These are phyloP conservation scores for Paramyrothecium roridum DNA, from an alignment of 2,329 filamentous ascomycete genomes.

Conservation along the genomic window DNA sequence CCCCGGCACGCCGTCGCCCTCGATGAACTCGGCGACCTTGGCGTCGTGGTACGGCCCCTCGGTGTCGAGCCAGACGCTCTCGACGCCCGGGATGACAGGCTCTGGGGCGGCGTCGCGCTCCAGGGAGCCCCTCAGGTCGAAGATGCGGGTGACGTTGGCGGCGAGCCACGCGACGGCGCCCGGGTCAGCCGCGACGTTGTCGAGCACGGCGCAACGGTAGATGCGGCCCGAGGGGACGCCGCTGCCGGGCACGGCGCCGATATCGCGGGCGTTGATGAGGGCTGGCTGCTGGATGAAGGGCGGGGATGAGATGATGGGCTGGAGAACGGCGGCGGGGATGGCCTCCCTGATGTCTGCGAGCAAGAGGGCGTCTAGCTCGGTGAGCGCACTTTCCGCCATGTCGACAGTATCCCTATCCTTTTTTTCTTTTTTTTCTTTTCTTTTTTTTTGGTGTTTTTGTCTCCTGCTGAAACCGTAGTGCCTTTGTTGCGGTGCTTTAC, in stretches of 20 bases:
- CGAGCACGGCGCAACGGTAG: conserved; percentile 46
- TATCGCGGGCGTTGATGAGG: conserved; percentile 50
- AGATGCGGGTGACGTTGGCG: conserved; percentile 38
- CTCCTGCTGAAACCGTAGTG: too few relatives aligned
- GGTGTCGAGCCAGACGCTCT: conserved; percentile 40
- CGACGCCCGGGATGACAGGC: conserved; percentile 39
- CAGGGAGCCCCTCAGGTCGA: conserved; percentile 45
- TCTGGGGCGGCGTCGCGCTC: conserved; percentile 42
- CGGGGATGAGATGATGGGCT: conserved; percentile 31
- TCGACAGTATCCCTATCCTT: too few relatives aligned
- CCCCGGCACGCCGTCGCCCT: conserved; percentile 39
- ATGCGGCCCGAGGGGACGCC: conserved; percentile 36
- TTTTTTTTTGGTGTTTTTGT: too few relatives aligned
- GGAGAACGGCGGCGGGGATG: conserved; percentile 33
- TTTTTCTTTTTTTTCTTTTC: too few relatives aligned
- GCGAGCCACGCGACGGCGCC: conserved; percentile 31
- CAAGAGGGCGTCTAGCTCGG: conserved; percentile 31
- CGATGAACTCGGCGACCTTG: conserved; percentile 38
- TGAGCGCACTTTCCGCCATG: conserved; percentile 7
- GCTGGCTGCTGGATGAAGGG: conserved; percentile 45
- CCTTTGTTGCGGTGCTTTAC: too few relatives aligned
- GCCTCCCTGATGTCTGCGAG: conserved; percentile 36
- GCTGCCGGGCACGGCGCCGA: conserved; percentile 41
- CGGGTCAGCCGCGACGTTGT: conserved; percentile 21
- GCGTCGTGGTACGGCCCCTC: conserved; percentile 30